Conservation (phyloP, 306 rosid species). For the Dryas alaskensis region DNA sequence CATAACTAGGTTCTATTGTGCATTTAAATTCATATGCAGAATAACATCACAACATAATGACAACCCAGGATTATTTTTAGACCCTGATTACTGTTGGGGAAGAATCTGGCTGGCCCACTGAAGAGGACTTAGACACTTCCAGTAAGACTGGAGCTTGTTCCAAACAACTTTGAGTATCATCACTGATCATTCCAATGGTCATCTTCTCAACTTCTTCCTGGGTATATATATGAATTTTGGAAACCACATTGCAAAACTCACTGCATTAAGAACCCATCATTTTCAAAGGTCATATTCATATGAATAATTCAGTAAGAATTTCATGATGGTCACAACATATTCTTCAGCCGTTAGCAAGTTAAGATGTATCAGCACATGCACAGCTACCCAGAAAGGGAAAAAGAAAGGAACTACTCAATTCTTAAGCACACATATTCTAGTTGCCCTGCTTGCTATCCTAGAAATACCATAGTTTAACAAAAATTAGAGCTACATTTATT, state of each 20-base stretch:
- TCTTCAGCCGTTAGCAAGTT: not conserved
- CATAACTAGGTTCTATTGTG: conserved; percentile 15
- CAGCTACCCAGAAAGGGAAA: no score
- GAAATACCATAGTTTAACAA: no score
- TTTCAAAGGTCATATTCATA: not conserved
- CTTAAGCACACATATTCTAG: no score
- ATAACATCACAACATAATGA: conserved; percentile 22
- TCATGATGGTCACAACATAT: not conserved
- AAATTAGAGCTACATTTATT: not conserved
- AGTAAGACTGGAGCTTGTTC: conserved; percentile 65
- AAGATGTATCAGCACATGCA: not conserved
- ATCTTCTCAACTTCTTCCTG: conserved; percentile 96
- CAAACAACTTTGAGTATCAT: conserved; percentile 86
- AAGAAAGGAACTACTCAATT: no score
- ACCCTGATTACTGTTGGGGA: conserved; percentile 68
- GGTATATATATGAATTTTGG: conserved; percentile 79
- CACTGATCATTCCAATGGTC: conserved; percentile 69
- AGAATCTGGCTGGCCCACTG: conserved; percentile 87
- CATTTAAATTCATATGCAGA: conserved; percentile 22
- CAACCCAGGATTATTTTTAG: conserved; percentile 29
- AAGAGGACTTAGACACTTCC: conserved; percentile 85
- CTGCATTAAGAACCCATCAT: conserved; percentile 47
- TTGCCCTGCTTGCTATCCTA: no score
- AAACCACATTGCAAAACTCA: conserved; percentile 77
- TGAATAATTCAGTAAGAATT: not conserved